These are phyloP conservation scores for Paramecium biaurelia DNA, from an alignment of 73 alveolate genomes.

Conservation along the genomic window DNA sequence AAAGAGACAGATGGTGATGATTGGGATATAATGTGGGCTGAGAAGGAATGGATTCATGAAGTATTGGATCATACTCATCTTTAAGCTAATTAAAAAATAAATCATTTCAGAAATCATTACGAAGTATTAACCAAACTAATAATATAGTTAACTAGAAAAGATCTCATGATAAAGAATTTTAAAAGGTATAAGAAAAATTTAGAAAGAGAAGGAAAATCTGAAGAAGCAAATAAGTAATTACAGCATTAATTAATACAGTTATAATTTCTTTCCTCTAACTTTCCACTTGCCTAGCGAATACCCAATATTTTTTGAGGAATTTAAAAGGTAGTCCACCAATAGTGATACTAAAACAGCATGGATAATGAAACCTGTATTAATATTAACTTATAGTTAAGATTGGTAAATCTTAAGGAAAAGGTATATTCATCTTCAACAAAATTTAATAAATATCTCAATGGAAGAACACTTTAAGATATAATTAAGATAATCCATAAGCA, in stretches of 20 bases:
- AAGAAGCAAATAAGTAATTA: constrained; percentile 88
- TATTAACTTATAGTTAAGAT: constrained; percentile 35
- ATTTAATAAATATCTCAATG: constrained; percentile 92
- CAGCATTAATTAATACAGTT: background rate
- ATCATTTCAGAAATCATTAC: constrained; percentile 96
- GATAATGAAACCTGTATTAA: constrained; percentile 99
- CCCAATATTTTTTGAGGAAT: constrained; percentile 99
- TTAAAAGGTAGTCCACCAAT: constrained; percentile 78
- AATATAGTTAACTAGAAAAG: constrained; percentile 88
- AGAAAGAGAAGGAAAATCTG: constrained; percentile 95
- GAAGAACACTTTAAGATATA: constrained; percentile 96
- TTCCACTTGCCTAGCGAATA: constrained; percentile 99
- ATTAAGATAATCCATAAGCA: constrained; percentile 94
- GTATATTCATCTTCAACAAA: constrained; percentile 97
- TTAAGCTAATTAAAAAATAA: constrained; percentile 91
- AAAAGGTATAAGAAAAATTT: constrained; percentile 92
- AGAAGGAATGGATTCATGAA: constrained; percentile 95
- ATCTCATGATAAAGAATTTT: constrained; percentile 96
- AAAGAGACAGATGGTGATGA: constrained; percentile 97
- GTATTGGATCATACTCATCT: constrained; percentile 94
- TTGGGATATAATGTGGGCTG: constrained; percentile 99
- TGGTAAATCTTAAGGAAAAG: constrained; percentile 98
- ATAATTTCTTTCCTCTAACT: constrained; percentile 96
- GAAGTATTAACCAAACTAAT: constrained; percentile 67
- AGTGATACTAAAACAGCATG: constrained; percentile 92